Percentiles rank a stretch among this genome's conserved stretches.
phyloP scores from a whole-genome alignment of 805 yeast genomes.

The Starmerella lactis-condensi region DNA sequence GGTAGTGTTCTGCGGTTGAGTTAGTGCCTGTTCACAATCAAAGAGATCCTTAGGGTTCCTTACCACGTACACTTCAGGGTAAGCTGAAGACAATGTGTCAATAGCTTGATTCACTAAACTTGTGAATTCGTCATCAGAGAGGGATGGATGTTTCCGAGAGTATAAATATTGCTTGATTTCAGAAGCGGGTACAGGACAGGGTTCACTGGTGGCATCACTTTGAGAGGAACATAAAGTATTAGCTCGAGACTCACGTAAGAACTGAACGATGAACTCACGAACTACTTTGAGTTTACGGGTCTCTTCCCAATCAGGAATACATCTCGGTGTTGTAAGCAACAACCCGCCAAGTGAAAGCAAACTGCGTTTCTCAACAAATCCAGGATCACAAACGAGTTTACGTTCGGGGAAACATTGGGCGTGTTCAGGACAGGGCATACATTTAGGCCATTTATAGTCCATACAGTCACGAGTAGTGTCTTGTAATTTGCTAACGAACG shows the following conservation, averaged over 20 bases:
- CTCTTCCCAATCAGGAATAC: conserved; percentile 57
- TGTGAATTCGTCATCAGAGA: conserved; percentile 43
- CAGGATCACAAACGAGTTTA: conserved; percentile 51
- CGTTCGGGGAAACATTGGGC: conserved; percentile 52
- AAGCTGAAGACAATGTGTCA: conserved; percentile 37
- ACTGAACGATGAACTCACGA: conserved; percentile 44
- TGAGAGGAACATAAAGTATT: conserved; percentile 36
- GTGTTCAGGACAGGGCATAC: conserved; percentile 65
- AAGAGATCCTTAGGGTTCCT: too few species aligned
- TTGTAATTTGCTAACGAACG: conserved; percentile 4
- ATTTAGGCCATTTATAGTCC: conserved; percentile 21
- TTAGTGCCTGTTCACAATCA: conserved; percentile 4
- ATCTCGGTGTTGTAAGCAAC: too few species aligned
- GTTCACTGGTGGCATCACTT: conserved; percentile 18
- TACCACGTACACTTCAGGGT: conserved; percentile 9
- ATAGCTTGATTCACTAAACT: conserved; percentile 55
- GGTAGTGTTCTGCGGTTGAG: conserved; percentile 2
- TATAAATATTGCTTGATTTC: conserved; percentile 15
- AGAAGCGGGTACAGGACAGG: conserved; percentile 25
- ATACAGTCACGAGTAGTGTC: conserved; percentile 5
- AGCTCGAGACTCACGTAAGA: conserved; percentile 54
- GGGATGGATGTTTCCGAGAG: conserved; percentile 14
- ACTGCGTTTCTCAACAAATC: conserved; percentile 34
- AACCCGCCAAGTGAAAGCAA: conserved; percentile 38
- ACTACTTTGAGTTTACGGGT: conserved; percentile 49